Base-by-base conservation (phyloP, 805 yeast species). In the Ogataea zsoltii region DNA sequence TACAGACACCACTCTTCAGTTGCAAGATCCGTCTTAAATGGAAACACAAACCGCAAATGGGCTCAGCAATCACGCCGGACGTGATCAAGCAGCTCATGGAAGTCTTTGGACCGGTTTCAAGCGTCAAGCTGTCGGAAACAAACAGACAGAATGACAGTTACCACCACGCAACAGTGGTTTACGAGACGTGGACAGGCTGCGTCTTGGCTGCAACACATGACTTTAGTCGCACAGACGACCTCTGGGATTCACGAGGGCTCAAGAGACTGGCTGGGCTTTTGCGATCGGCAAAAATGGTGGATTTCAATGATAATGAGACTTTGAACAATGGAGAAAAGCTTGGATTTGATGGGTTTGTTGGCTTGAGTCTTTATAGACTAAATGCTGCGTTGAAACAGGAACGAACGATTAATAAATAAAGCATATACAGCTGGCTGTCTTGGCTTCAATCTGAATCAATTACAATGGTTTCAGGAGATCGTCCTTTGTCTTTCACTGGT, bases 381-480 rank as follows among this genome's bases (percentile, higher is more conserved):
- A 28, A 39, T 33, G 25, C 41, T 23, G 36, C 26, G 10, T n/a
- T 33, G 30, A 14, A 18, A 18, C 33, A 26, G 33, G 29, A 41
- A 23, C 36, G 19, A 14, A 21, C 2, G 23, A 18, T n/a, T 9
- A 23, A 21, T 31, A 32, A 21, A 25, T 33, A 14, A 5, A 31
- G n/a, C 13, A 23, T 33, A 33, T 21, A 19, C 21, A 18, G 37
- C 37, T 33, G 34, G 25, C 29, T 21, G 37, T 40, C 6, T 15
- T 18, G 12, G 3, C 13, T 11, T 29, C 39, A 56, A 36, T 56
- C 65, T 19, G 69, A 81, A 66, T 87, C 96, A 50, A 88, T 85
- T 61, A 86, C 88, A 42, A 86, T 87, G n/a, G 79, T 76, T 48
- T 88, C 95, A 0, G 94, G 92, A 52, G 87, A 82, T 38, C 82